Percentiles rank a stretch among this genome's conserved stretches.
Conservation (phyloP, 495 filamentous ascomycete genomes). For the Tuber indicum region DNA sequence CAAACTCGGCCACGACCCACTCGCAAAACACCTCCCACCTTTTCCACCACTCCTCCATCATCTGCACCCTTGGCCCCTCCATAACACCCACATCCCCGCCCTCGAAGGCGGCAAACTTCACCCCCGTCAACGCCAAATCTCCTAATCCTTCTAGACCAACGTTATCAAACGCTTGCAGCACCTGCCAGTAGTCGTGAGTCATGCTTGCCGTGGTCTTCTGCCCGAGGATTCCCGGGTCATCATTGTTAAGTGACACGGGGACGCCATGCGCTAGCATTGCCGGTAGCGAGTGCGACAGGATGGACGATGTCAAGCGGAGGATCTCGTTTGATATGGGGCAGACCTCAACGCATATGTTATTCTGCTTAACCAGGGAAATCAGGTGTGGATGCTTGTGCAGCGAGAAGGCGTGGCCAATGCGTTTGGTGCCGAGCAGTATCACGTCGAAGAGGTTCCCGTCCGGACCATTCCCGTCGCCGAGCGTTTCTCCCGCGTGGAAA, state of each 20-base stretch:
- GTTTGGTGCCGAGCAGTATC: conserved; percentile 73
- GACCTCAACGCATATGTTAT: conserved; percentile 77
- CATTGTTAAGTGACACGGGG: conserved; percentile 67
- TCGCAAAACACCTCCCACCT: conserved; percentile 87
- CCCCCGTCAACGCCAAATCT: conserved; percentile 82
- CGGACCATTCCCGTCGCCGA: conserved; percentile 66
- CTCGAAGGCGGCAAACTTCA: conserved; percentile 82
- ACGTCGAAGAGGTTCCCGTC: conserved; percentile 90
- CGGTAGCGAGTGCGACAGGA: conserved; percentile 73
- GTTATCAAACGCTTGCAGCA: conserved; percentile 76
- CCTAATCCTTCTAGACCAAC: conserved; percentile 76
- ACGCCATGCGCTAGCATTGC: conserved; percentile 81
- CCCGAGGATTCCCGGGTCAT: conserved; percentile 76
- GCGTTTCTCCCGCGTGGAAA: conserved; percentile 83
- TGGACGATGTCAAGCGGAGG: conserved; percentile 65
- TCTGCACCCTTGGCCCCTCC: conserved; percentile 66
- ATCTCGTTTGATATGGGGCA: conserved; percentile 84
- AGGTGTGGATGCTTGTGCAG: conserved; percentile 88
- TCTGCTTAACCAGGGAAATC: conserved; percentile 77
- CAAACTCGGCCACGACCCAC: conserved; percentile 80
- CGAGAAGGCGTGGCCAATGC: conserved; percentile 83
- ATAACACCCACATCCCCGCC: conserved; percentile 74
- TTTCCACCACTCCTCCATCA: conserved; percentile 67
- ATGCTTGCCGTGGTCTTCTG: conserved; percentile 63
- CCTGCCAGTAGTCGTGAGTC: conserved; percentile 89